Evolutionary conservation across 2,329 filamentous ascomycete species (phyloP).

Genomic region (Calonectria pauciramosa): DNA sequence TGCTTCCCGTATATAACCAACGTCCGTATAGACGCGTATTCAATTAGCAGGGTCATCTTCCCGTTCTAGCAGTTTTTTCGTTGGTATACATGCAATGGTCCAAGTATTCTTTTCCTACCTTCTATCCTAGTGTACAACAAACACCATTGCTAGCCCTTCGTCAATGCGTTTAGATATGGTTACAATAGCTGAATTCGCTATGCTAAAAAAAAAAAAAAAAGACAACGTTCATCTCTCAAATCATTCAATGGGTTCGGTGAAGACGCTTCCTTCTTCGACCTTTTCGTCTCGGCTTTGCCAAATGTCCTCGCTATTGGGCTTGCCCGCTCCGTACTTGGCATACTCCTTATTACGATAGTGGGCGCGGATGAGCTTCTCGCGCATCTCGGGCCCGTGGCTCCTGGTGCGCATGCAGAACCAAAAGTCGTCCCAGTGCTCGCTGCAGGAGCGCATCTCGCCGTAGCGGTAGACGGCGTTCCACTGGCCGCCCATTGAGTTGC

Average conservation of each 20-base stretch:
- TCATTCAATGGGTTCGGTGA: constrained; percentile 56
- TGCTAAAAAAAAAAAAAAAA: not conserved
- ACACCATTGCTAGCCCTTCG: not conserved
- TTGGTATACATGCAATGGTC: not conserved
- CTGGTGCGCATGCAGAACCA: constrained; percentile 97
- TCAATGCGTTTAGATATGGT: not conserved
- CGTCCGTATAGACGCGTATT: not conserved
- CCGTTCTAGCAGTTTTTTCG: not conserved
- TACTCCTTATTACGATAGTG: constrained; percentile 77
- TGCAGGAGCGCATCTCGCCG: constrained; percentile 82
- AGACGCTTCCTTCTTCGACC: constrained; percentile 64
- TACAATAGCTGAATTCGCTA: not conserved
- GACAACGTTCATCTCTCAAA: constrained; percentile 13
- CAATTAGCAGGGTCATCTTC: not conserved
- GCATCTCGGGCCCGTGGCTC: constrained; percentile 70
- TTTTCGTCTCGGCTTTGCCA: constrained; percentile 82
- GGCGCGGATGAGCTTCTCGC: constrained; percentile 73
- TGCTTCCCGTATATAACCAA: not conserved
- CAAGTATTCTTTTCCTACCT: not conserved
- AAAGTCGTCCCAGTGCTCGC: constrained; percentile 91
- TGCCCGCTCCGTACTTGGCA: constrained; percentile 73
- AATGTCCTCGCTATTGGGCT: constrained; percentile 86
- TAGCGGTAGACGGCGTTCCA: constrained; percentile 93
- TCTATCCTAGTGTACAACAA: not conserved
- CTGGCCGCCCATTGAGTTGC: constrained; percentile 90